Evolutionary conservation across 331 rosid species (phyloP).

Genomic region (Pyracantha coccinea): DNA sequence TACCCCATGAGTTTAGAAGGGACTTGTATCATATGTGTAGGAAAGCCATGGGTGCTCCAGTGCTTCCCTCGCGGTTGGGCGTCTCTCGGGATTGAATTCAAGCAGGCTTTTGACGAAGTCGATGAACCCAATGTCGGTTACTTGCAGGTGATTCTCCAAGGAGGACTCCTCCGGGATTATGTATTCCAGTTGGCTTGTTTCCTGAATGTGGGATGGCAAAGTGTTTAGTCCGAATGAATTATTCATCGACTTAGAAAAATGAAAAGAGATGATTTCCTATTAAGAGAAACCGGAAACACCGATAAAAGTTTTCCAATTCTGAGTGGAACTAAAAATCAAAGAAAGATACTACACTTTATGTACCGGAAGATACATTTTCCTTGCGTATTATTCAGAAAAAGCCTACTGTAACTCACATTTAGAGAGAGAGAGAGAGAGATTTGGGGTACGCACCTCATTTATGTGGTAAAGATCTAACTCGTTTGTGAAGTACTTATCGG

Average conservation of each 20-base stretch:
- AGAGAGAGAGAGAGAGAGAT: neutral
- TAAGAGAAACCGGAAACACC: neutral
- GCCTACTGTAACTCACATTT: neutral
- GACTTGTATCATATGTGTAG: conserved; percentile 31
- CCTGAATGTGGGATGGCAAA: conserved; percentile 34
- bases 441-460: conserved; percentile 63
- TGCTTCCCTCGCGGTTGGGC: conserved; percentile 76
- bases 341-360: neutral
- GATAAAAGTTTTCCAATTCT: neutral
- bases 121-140: conserved; percentile 43
- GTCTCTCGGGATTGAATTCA: conserved; percentile 58
- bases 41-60: conserved; percentile 95
- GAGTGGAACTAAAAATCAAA: neutral
- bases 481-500: conserved; percentile 83
- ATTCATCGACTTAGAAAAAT: too few species aligned
- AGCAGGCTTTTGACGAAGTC: conserved; percentile 66
- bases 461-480: conserved; percentile 70
- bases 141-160: conserved; percentile 64
- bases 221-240: neutral
- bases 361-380: neutral
- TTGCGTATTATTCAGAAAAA: neutral
- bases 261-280: neutral
- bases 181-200: conserved; percentile 69
- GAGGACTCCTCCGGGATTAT: conserved; percentile 81
- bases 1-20: conserved; percentile 18